Percentiles rank a stretch among this genome's conserved stretches.
phyloP scores from a whole-genome alignment of 1,139 yeast genomes.

The Scheffersomyces lignicola region DNA sequence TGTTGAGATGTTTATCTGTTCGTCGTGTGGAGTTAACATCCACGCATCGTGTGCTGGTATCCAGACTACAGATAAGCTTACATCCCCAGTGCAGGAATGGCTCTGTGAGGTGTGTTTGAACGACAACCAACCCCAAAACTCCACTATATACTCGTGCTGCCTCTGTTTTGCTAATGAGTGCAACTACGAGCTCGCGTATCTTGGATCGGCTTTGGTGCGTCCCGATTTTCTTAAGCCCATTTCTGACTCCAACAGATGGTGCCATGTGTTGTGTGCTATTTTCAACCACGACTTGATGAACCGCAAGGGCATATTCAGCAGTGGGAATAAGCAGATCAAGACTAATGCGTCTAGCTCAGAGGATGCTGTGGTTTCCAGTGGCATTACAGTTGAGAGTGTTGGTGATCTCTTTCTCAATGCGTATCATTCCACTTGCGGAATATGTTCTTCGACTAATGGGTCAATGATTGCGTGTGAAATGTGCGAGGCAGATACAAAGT shows the following conservation, averaged over 20 bases:
- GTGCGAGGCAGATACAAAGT: slow-evolving; percentile 22
- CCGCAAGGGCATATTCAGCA: slow-evolving; percentile 14
- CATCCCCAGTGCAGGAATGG: slow-evolving; percentile 54
- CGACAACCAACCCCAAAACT: slow-evolving; percentile 58
- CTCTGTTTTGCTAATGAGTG: slow-evolving; percentile 62
- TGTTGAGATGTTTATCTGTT: slow-evolving; percentile 53
- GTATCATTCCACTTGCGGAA: slow-evolving; percentile 22
- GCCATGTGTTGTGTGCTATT: slow-evolving; percentile 75
- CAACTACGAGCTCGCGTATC: slow-evolving; percentile 44
- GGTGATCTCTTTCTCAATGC: slow-evolving; percentile 28
- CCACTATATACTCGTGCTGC: slow-evolving; percentile 62
- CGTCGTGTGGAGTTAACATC: slow-evolving; percentile 67
- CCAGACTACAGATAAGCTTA: slow-evolving; percentile 19
- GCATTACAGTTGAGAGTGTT: slow-evolving; percentile 29
- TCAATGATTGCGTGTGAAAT: slow-evolving; percentile 30
- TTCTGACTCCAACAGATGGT: slow-evolving; percentile 65
- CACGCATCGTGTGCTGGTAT: slow-evolving; percentile 75
- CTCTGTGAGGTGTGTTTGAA: slow-evolving; percentile 81
- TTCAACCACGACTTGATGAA: slow-evolving; percentile 35
- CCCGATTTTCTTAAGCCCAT: slow-evolving; percentile 80
- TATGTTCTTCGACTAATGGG: slow-evolving; percentile 32
- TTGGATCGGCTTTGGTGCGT: slow-evolving; percentile 38
- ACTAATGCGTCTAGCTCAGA: neutral
- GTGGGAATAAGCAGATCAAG: neutral
- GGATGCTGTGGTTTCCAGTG: slow-evolving; percentile 3